Evolutionary conservation across 106 monocot genomes (phyloP).

Genomic region (Ottelia alismoides): DNA sequence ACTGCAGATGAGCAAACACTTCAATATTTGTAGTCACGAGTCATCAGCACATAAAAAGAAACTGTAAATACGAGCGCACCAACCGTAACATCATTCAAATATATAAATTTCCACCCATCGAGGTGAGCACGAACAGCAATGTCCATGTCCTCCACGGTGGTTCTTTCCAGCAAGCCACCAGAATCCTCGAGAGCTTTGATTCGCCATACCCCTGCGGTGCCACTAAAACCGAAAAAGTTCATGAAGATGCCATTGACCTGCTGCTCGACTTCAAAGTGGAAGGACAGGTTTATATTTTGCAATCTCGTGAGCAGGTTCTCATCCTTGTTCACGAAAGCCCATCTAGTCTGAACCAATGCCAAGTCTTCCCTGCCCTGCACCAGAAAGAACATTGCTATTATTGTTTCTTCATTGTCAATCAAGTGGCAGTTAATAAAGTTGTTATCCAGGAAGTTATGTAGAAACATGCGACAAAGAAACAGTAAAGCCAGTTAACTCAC

Average conservation of each 20-base stretch:
- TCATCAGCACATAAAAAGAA: too few species aligned
- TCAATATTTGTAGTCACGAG: too few species aligned
- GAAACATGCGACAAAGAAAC: too few species aligned
- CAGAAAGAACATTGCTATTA: too few species aligned
- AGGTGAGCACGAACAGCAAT: too few species aligned
- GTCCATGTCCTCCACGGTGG: too few species aligned
- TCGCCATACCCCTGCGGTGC: conserved; percentile 37
- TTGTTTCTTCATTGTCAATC: too few species aligned
- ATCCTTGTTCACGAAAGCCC: conserved; percentile 30
- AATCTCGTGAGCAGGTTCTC: conserved; percentile 23
- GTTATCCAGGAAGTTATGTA: too few species aligned
- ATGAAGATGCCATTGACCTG: conserved; percentile 48
- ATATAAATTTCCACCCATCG: conserved; percentile 28
- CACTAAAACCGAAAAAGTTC: conserved; percentile 54
- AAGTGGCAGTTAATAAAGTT: too few species aligned
- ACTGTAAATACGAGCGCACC: too few species aligned
- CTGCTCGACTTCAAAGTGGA: conserved; percentile 57
- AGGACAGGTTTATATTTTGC: conserved; percentile 49
- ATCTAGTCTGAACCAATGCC: conserved; percentile 25
- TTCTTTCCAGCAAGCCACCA: conserved; percentile 34
- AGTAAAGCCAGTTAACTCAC: too few species aligned
- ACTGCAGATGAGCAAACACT: too few species aligned
- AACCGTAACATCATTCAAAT: conserved; percentile 22
- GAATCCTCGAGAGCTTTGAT: conserved; percentile 18
- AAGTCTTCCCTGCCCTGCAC: conserved; percentile 25